phyloP scores from a whole-genome alignment of 2,329 filamentous ascomycete genomes.

The Gaeumannomyces sp. region DNA sequence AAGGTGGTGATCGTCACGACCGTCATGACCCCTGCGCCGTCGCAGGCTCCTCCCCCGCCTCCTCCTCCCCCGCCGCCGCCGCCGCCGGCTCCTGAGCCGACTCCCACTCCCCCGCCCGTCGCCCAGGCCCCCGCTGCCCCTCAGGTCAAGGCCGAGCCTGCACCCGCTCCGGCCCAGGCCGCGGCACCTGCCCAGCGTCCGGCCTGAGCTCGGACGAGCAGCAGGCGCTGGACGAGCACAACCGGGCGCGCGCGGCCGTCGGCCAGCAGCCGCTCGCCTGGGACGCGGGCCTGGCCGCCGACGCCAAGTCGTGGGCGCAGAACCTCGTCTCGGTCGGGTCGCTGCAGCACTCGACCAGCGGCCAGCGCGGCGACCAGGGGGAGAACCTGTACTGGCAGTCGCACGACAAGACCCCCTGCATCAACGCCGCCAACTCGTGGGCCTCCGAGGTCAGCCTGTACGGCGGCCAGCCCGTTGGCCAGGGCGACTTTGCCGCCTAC shows the following conservation, averaged over 20 bases:
- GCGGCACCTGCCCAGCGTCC: neutral
- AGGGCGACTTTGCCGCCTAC: conserved; percentile 27
- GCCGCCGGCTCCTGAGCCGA: neutral
- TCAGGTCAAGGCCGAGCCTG: neutral
- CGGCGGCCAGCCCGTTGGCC: conserved; percentile 26
- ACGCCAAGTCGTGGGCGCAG: conserved; percentile 24
- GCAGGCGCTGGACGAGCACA: conserved; percentile 23
- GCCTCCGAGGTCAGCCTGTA: conserved; percentile 27
- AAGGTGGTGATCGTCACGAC: neutral
- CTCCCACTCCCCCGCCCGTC: neutral
- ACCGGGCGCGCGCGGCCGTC: conserved; percentile 22
- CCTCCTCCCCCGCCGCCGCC: neutral
- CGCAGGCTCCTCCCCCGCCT: neutral
- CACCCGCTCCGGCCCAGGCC: neutral
- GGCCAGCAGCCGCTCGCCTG: conserved; percentile 21
- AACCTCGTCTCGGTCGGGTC: conserved; percentile 23
- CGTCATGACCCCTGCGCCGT: neutral
- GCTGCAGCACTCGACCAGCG: conserved; percentile 23
- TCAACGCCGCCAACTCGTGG: conserved; percentile 25
- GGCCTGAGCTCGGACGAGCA: conserved; percentile 17
- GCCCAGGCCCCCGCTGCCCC: neutral
- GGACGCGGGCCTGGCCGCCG: conserved; percentile 22
- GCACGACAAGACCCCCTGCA: conserved; percentile 14
- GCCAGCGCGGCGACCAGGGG: conserved; percentile 16
- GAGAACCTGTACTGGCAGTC: conserved; percentile 27